phyloP scores from a whole-genome alignment of 148 eudicot species.

The Rhododendron williamsianum region DNA sequence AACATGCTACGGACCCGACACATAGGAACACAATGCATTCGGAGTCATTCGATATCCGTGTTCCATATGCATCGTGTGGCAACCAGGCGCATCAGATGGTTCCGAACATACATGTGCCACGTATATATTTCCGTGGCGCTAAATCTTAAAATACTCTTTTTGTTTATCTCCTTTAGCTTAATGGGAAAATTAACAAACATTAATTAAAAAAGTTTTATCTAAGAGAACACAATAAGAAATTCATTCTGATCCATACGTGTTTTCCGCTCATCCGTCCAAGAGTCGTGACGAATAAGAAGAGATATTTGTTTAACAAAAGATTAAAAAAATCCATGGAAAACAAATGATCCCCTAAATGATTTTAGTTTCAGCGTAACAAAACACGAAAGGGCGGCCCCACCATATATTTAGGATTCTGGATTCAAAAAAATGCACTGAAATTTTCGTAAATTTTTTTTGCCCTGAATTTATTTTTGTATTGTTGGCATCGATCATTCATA shows the following conservation, averaged over 20 bases:
- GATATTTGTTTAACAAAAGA: background rate
- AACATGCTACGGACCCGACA: background rate
- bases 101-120: background rate
- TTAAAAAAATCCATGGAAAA: background rate
- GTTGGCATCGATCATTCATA: too few relatives aligned
- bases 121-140: background rate
- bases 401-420: too few relatives aligned
- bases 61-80: background rate
- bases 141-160: background rate
- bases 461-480: too few relatives aligned
- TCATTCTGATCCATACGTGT: background rate
- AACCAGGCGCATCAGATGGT: background rate
- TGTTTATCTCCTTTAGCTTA: background rate
- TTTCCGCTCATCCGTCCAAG: background rate
- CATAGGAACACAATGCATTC: too few relatives aligned
- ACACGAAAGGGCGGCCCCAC: background rate
- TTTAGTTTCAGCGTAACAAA: background rate
- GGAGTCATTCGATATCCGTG: background rate
- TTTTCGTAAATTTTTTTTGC: too few relatives aligned
- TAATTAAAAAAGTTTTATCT: background rate
- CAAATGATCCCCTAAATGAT: background rate
- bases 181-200: background rate
- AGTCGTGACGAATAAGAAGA: background rate
- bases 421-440: too few relatives aligned
- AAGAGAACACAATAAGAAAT: background rate